phyloP scores from a whole-genome alignment of 179 eudicot species.

The Beta macrorhiza region DNA sequence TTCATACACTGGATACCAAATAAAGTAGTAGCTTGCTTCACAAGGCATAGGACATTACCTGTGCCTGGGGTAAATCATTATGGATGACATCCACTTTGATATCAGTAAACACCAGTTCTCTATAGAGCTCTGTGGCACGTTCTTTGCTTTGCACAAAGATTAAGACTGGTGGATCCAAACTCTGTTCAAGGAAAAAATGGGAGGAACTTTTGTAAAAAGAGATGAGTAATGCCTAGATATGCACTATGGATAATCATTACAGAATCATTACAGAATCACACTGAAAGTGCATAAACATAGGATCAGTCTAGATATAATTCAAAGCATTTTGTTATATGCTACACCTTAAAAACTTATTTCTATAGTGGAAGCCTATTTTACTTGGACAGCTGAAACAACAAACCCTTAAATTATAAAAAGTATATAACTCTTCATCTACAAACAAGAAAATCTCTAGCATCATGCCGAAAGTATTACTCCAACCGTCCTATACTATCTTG shows the following conservation, averaged over 20 bases:
- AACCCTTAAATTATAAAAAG: background rate
- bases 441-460: background rate
- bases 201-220: slow-evolving; percentile 9
- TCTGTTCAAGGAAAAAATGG: slow-evolving; percentile 38
- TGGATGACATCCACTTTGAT: slow-evolving; percentile 82
- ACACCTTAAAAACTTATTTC: background rate
- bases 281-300: background rate
- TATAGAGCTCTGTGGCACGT: slow-evolving; percentile 81
- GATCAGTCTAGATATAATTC: background rate
- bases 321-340: background rate
- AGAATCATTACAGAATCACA: background rate
- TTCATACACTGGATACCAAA: slow-evolving; percentile 5
- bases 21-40: slow-evolving; percentile 10
- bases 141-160: slow-evolving; percentile 89
- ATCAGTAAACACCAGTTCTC: slow-evolving; percentile 61
- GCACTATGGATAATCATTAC: background rate
- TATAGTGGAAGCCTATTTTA: background rate
- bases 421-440: background rate
- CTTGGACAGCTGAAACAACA: background rate
- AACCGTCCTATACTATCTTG: background rate
- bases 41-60: slow-evolving; percentile 46
- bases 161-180: slow-evolving; percentile 87
- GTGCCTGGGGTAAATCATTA: slow-evolving; percentile 65
- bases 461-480: background rate
- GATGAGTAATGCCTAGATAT: background rate